Base-by-base conservation (phyloP, 139 green algal species). In the Dunaliella sp. region DNA sequence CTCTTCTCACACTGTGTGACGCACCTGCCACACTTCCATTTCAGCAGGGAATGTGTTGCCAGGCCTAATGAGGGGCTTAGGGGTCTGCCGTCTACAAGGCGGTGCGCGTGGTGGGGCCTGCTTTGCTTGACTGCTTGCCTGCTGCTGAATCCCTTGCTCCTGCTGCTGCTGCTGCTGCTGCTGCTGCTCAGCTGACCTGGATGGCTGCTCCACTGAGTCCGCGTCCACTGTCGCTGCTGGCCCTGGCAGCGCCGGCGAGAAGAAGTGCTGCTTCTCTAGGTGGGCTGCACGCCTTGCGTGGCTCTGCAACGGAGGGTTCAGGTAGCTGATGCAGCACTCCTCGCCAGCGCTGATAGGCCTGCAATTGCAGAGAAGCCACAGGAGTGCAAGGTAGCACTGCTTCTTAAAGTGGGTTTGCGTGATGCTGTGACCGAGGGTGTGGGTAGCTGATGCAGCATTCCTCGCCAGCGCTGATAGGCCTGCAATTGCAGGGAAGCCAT, bases 301-400 rank as follows among this genome's bases (percentile, higher is more conserved):
- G n/a, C 76, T 81, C n/a, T 81, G 76, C 30, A 81, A 31, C 76
- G 76, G 76, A 1, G 76, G 76, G 76, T 37, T 81, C n/a, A 81
- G 76, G 76, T 81, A 81, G 30, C n/a, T 38, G 76, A 81, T 81
- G 76, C 76, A 81, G 30, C n/a, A 33, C 31, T 81, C 76, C 7
- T 33, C 34, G 76, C 76, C 76, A 24, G 76, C 76, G 34, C 12
- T 30, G 76, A 81, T 81, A 34, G n/a, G 76, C 1, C 76, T 81
- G 76, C 76, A 38, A 3, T 24, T 7, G 12, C 2, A 3, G 16
- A 24, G 73, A 2, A 32, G 73, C 7, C 21, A 26, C 2, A 2
- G 16, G 16, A 2, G 73, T 28, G 2, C n/a, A n/a, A n/a, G n/a
- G n/a, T n/a, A n/a, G n/a, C n/a, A n/a, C n/a, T n/a, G n/a, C n/a